phyloP scores from a whole-genome alignment of 768 basidiomycete species.

The Xerocomellus amylosporus region DNA sequence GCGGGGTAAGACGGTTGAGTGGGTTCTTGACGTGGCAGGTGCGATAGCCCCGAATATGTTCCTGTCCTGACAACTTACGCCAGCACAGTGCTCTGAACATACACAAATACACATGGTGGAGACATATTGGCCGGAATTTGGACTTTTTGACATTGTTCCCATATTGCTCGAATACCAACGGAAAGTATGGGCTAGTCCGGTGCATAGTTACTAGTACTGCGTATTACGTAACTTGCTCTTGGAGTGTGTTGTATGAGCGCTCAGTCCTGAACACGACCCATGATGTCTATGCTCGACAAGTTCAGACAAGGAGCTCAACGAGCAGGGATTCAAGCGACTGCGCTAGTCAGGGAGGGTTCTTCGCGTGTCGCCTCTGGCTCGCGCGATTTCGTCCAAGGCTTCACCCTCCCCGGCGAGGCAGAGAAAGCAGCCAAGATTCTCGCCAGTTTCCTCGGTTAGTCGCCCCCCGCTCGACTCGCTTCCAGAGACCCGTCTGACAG shows the following conservation, averaged over 20 bases:
- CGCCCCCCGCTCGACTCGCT: background rate
- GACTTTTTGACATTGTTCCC: conserved; percentile 80
- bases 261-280: conserved; percentile 2
- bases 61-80: background rate
- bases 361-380: conserved; percentile 72
- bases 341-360: conserved; percentile 66
- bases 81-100: conserved; percentile 65
- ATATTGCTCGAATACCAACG: conserved; percentile 87
- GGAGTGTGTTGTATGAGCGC: background rate
- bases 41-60: background rate
- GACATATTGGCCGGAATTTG: conserved; percentile 92
- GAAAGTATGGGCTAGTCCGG: conserved; percentile 56
- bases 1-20: conserved; percentile 61
- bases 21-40: conserved; percentile 98
- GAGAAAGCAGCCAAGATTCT: conserved; percentile 93
- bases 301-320: conserved; percentile 78
- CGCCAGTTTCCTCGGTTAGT: conserved; percentile 82
- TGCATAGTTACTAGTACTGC: too few relatives aligned
- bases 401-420: conserved; percentile 88
- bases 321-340: conserved; percentile 76
- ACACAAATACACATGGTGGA: conserved; percentile 86
- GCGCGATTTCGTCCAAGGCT: conserved; percentile 76
- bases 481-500: background rate
- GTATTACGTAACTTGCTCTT: background rate
- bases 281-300: conserved; percentile 71